A percentile compares a stretch with the other conserved stretches of the same genome.
phyloP scores from a whole-genome alignment of 1,284 basidiomycete genomes.

The Ustilago trichophora region DNA sequence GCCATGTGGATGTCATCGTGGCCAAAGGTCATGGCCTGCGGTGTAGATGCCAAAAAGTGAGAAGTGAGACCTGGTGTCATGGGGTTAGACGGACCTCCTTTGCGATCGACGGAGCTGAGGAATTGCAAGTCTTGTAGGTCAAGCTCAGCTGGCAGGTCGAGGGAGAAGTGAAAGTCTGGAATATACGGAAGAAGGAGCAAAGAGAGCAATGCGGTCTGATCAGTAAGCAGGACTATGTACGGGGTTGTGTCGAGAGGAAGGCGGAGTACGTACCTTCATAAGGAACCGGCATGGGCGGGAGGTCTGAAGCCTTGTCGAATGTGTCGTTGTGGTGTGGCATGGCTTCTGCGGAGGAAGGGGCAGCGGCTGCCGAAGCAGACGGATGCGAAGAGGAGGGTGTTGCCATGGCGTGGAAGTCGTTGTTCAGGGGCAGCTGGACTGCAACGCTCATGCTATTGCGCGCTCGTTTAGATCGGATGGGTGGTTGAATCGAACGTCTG shows the following conservation, averaged over 20 bases:
- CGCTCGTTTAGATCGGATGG: too few species aligned
- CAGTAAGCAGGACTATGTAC: too few species aligned
- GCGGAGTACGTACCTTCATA: conserved; percentile 47
- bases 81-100: conserved; percentile 43
- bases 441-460: conserved; percentile 41
- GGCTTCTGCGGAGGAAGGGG: conserved; percentile 13
- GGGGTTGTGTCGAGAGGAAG: too few species aligned
- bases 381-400: conserved; percentile 16
- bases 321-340: conserved; percentile 6
- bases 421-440: conserved; percentile 33
- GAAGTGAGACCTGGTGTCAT: conserved; percentile 47
- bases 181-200: too few species aligned
- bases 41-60: conserved; percentile 41
- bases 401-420: conserved; percentile 24
- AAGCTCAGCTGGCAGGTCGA: conserved; percentile 54
- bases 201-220: not conserved
- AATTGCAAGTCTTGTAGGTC: conserved; percentile 49
- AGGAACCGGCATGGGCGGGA: conserved; percentile 59
- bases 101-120: conserved; percentile 43
- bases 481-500: too few species aligned
- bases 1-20: conserved; percentile 48
- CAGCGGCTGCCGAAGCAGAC: conserved; percentile 5
- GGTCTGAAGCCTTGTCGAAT: conserved; percentile 35
- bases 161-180: conserved; percentile 60
- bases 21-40: conserved; percentile 18